These are phyloP conservation scores for Neurospora crassa DNA, from an alignment of 2,329 filamentous ascomycete species.

Conservation along the genomic window DNA sequence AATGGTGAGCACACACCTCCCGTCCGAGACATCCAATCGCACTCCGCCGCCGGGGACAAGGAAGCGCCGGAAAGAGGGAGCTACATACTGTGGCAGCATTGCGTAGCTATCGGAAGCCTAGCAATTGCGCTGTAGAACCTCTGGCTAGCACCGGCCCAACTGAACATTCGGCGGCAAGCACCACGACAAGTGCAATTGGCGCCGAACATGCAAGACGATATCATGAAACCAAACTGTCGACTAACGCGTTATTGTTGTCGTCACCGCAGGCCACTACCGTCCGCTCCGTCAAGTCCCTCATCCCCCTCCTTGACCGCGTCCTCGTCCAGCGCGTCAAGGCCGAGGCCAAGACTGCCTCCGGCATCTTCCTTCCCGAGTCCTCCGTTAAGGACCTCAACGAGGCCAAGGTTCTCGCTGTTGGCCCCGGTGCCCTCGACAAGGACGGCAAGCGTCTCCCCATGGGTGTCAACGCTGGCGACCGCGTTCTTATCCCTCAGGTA, in stretches of 20 bases:
- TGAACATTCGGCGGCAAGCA: not conserved
- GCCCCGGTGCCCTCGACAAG: constrained; percentile 78
- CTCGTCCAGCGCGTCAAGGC: constrained; percentile 97
- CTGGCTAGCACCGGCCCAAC: not conserved
- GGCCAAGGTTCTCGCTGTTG: constrained; percentile 90
- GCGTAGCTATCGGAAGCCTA: not conserved
- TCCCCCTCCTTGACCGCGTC: constrained; percentile 93
- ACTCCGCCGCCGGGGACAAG: not conserved
- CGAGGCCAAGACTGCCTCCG: constrained; percentile 89
- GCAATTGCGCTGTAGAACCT: not conserved
- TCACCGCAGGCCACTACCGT: constrained; percentile 55
- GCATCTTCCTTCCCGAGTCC: constrained; percentile 96
- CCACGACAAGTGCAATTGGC: not conserved
- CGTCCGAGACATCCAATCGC: not conserved
- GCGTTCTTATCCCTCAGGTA: constrained; percentile 92
- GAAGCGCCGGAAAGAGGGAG: not conserved
- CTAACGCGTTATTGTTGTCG: not conserved
- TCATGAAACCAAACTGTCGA: not conserved
- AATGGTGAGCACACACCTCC: not conserved
- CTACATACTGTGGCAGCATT: not conserved
- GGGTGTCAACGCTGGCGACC: constrained; percentile 76
- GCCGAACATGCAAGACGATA: not conserved
- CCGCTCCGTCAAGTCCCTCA: constrained; percentile 91
- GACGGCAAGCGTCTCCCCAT: constrained; percentile 81
- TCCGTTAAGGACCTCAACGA: constrained; percentile 98